phyloP scores from a whole-genome alignment of 768 basidiomycete species.

The Mycena rebaudengoi region DNA sequence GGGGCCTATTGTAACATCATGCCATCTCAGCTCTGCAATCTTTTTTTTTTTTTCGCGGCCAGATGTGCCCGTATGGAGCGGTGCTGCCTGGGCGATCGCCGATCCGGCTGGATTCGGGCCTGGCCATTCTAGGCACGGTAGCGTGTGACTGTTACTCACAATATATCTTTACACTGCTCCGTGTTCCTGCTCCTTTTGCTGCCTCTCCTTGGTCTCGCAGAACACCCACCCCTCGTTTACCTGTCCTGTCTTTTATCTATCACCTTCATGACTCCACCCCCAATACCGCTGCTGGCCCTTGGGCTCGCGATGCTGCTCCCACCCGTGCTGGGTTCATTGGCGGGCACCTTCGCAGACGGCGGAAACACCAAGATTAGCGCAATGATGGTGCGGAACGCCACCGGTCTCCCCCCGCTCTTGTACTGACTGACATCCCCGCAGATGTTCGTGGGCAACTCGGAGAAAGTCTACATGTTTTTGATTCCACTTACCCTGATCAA shows the following conservation, averaged over 20 bases:
- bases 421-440: constrained; percentile 27
- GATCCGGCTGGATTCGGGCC: no score
- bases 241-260: not conserved
- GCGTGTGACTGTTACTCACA: no score
- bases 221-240: not conserved
- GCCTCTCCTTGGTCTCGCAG: not conserved
- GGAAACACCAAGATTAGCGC: constrained; percentile 47
- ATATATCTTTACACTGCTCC: not conserved
- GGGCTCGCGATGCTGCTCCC: constrained; percentile 34
- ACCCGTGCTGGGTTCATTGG: constrained; percentile 35
- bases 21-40: no score
- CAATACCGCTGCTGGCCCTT: constrained; percentile 33
- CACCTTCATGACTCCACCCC: constrained; percentile 19
- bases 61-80: no score
- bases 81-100: no score
- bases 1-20: no score
- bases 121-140: no score
- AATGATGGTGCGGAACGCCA: constrained; percentile 54
- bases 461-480: constrained; percentile 82
- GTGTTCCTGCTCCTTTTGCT: not conserved
- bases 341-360: constrained; percentile 46
- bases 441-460: constrained; percentile 74
- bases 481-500: no score
- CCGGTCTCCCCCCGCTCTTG: not conserved
- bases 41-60: no score